Conservation (phyloP, 2,329 filamentous ascomycete species). For the Fusarium sp. region DNA sequence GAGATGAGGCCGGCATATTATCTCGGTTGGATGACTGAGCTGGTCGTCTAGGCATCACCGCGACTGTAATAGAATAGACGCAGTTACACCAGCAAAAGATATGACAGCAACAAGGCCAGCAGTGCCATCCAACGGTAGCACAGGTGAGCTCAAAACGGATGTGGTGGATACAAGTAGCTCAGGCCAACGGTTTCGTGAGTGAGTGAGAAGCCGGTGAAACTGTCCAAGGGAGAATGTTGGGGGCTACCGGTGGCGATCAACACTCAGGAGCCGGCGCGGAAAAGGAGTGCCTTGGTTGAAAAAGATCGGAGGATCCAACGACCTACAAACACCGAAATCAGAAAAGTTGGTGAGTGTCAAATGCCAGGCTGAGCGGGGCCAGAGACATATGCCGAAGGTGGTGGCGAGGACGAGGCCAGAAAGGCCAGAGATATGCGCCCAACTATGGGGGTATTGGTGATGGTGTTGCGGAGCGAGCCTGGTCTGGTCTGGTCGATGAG, state of each 20-base stretch:
- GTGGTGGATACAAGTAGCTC: constrained; percentile 13
- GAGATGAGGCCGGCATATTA: constrained; percentile 26
- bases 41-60: constrained; percentile 31
- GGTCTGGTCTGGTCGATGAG: constrained; percentile 7
- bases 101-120: neutral
- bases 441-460: constrained; percentile 8
- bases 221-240: constrained; percentile 25
- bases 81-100: neutral
- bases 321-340: neutral
- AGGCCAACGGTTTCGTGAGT: constrained; percentile 3
- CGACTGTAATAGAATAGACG: constrained; percentile 9
- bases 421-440: neutral
- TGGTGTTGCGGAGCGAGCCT: constrained; percentile 5
- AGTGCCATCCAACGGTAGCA: constrained; percentile 3
- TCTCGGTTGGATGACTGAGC: constrained; percentile 19
- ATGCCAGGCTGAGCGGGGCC: neutral
- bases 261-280: constrained; percentile 16
- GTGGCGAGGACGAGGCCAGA: neutral
- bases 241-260: constrained; percentile 31
- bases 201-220: constrained; percentile 22
- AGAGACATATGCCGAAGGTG: neutral
- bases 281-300: constrained; percentile 12
- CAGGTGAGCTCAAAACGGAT: constrained; percentile 5
- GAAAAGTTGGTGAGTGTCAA: neutral
- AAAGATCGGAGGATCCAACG: neutral